Evolutionary conservation across 192 early-diverging fungal species (phyloP).

Genomic region (Rhizophagus sp.): DNA sequence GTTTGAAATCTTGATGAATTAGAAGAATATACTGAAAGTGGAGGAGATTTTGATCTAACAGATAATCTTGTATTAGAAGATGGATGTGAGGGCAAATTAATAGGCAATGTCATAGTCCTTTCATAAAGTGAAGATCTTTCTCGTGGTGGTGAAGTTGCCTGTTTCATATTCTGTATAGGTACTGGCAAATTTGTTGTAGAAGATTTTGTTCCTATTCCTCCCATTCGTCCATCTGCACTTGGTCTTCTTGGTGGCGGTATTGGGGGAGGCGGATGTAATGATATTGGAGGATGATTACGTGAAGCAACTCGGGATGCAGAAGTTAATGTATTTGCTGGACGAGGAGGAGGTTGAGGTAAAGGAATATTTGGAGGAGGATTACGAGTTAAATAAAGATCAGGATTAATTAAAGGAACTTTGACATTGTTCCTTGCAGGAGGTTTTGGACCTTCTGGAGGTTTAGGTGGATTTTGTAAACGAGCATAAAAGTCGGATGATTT

Average conservation of each 20-base stretch:
- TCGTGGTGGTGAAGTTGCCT: neutral
- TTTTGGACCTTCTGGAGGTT: neutral
- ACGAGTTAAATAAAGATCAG: neutral
- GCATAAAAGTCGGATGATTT: neutral
- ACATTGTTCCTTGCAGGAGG: neutral
- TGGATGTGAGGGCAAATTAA: neutral
- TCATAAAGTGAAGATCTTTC: neutral
- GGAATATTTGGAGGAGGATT: constrained; percentile 23
- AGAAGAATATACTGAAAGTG: neutral
- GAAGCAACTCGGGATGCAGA: neutral
- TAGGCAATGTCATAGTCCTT: neutral
- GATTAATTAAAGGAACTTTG: neutral
- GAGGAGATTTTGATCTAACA: neutral
- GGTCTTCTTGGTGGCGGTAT: constrained; percentile 2
- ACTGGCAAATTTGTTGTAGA: neutral
- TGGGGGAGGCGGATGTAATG: neutral
- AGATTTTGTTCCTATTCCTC: neutral
- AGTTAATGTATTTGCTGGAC: neutral
- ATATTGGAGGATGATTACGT: neutral
- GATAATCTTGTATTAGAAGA: neutral
- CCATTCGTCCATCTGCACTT: neutral
- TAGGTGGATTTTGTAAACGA: neutral
- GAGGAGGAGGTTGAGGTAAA: constrained; percentile 18
- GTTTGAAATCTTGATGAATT: neutral
- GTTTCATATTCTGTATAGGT: neutral